Base-by-base conservation (phyloP, 1,139 yeast species). In the Hanseniaspora uvarum region DNA sequence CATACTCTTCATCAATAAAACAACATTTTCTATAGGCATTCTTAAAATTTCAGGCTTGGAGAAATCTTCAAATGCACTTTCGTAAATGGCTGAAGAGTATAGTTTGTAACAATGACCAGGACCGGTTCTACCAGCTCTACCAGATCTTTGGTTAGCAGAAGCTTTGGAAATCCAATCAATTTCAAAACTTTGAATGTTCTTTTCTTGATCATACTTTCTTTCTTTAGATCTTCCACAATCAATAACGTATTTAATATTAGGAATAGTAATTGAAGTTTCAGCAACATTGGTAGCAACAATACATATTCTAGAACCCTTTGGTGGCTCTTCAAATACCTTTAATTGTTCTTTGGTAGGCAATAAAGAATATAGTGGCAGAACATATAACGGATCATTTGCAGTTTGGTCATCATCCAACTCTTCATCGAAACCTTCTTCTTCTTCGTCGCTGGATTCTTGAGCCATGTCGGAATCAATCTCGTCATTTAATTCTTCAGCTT, bases 81-180 rank as follows among this genome's bases (percentile, higher is more conserved):
- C 97, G 66, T 76, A 94, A 8, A 94, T 86, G 0, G 98, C 98
- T n/a, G 97, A 89, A 0, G 98, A 89, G 63, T 75, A 94, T 23
- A 94, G 70, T 57, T 98, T 74, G 66, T 94, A 94, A 66, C 96
- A 87, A 64, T 94, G 98, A 54, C 99, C 99, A 0, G 98, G 97
- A 0, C 98, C 98, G 0, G 97, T 92, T 78, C 99, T 85, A 65
- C 98, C 99, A 52, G 99, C 98, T 76, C 99, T 83, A 68, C 98
- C 98, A 36, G 95, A 71, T 70, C 98, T 77, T 72, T 94, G 99
- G 59, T 81, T 94, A 0, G 98, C 94, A 56, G 95, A 85, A 0
- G 99, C 98, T 63, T 94, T 88, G 39, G 95, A 84, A 14, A 92
- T 75, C 97, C 97, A 94, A 56, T 81, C 86, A 52, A 94, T 77